phyloP scores from a whole-genome alignment of 2,329 filamentous ascomycete genomes.

The Harringtonia aguacate region DNA sequence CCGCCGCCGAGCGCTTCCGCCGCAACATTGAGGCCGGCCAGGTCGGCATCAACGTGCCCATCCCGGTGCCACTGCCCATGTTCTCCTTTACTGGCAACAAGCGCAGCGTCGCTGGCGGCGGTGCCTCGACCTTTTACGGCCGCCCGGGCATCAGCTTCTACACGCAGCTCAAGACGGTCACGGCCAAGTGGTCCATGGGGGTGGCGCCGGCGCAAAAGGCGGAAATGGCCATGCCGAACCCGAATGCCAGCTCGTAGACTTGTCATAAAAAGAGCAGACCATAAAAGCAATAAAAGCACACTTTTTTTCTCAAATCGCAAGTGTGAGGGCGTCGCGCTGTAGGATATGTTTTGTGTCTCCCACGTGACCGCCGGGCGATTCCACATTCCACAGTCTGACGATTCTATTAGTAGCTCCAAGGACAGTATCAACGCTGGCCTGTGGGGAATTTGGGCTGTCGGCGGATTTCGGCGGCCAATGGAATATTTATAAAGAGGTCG shows the following conservation, averaged over 20 bases:
- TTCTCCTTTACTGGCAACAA: conserved; percentile 70
- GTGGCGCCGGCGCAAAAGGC: conserved; percentile 81
- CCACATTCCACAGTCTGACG: too few species aligned
- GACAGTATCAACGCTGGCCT: too few species aligned
- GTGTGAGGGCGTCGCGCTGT: too few species aligned
- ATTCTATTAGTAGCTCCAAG: too few species aligned
- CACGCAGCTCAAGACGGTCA: conserved; percentile 95
- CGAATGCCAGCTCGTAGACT: conserved; percentile 31
- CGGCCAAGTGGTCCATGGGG: conserved; percentile 74
- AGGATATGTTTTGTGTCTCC: too few species aligned
- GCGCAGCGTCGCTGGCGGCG: conserved; percentile 83
- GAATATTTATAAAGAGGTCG: too few species aligned
- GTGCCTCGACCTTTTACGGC: conserved; percentile 90
- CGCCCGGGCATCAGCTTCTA: conserved; percentile 88
- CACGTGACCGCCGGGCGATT: too few species aligned
- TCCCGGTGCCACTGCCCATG: conserved; percentile 60
- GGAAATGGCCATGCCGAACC: conserved; percentile 76
- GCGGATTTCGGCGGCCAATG: too few species aligned
- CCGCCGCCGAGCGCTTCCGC: conserved; percentile 67
- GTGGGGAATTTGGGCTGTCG: too few species aligned
- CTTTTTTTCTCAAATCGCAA: too few species aligned
- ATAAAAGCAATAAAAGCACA: too few species aligned
- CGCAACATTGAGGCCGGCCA: conserved; percentile 74
- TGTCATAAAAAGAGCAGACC: too few species aligned
- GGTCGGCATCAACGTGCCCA: conserved; percentile 77